These are phyloP conservation scores for Metschnikowia orientalis DNA, from an alignment of 805 yeast species.

Conservation along the genomic window DNA sequence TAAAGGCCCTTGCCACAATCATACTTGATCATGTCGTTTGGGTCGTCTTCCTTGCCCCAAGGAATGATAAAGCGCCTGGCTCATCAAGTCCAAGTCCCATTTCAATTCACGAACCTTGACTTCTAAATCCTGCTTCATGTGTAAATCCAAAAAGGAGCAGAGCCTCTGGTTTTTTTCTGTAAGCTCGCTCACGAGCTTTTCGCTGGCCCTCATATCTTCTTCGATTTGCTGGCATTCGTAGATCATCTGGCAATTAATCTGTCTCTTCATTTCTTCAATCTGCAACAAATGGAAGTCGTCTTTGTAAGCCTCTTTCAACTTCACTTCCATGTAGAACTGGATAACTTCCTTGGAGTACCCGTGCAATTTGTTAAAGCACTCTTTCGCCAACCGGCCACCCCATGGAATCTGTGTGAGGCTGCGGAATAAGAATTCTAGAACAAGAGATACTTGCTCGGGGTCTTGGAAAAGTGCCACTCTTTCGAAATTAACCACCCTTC, in stretches of 20 bases:
- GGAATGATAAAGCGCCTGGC: constrained; percentile 2
- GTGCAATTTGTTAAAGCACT: constrained; percentile 8
- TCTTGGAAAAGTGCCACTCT: constrained; percentile 12
- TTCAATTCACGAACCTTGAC: constrained; percentile 6
- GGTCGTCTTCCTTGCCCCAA: neutral
- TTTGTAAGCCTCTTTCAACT: constrained; percentile 6
- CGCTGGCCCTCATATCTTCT: constrained; percentile 9
- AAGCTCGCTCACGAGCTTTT: constrained; percentile 9
- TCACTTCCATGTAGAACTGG: constrained; percentile 11
- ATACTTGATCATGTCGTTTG: neutral
- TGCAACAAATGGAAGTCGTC: constrained; percentile 12
- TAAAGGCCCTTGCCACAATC: no score
- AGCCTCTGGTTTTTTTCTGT: constrained; percentile 8
- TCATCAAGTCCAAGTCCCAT: constrained; percentile 10
- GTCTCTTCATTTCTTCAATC: constrained; percentile 13
- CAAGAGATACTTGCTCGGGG: constrained; percentile 8
- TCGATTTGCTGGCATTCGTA: constrained; percentile 11
- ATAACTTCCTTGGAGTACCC: constrained; percentile 12
- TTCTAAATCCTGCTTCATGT: constrained; percentile 5
- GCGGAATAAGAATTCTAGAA: constrained; percentile 11
- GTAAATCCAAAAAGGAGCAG: constrained; percentile 8
- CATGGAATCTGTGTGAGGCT: constrained; percentile 11
- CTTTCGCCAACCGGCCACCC: constrained; percentile 8
- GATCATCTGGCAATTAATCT: constrained; percentile 12
- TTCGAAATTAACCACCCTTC: constrained; percentile 13